These are phyloP conservation scores for Penicillium italicum DNA, from an alignment of 2,329 filamentous ascomycete species.

Conservation along the genomic window DNA sequence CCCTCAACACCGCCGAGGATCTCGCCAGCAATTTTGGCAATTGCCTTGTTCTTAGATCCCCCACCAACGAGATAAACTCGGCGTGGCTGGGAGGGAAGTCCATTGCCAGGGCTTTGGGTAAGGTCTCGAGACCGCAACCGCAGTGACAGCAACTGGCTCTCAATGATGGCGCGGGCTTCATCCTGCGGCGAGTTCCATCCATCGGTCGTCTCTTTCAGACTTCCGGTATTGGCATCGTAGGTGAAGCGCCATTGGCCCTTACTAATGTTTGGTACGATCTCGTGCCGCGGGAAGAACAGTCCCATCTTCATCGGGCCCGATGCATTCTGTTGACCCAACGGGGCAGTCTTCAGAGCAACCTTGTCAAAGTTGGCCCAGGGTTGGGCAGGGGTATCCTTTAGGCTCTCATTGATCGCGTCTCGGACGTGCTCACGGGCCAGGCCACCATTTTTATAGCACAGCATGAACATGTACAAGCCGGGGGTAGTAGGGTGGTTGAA, in stretches of 20 bases:
- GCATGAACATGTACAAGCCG: slow-evolving; percentile 98
- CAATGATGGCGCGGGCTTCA: slow-evolving; percentile 84
- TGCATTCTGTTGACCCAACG: slow-evolving; percentile 59
- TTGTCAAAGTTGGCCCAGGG: slow-evolving; percentile 80
- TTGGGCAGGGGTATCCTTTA: slow-evolving; percentile 45
- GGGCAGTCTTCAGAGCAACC: slow-evolving; percentile 62
- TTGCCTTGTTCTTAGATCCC: slow-evolving; percentile 83
- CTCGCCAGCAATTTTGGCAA: slow-evolving; percentile 77
- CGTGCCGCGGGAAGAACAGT: slow-evolving; percentile 90
- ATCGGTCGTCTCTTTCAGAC: slow-evolving; percentile 52
- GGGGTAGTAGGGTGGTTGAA: slow-evolving; percentile 94
- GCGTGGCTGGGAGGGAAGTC: slow-evolving; percentile 76
- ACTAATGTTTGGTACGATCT: slow-evolving; percentile 89
- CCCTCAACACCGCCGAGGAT: slow-evolving; percentile 86
- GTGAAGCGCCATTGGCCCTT: slow-evolving; percentile 84
- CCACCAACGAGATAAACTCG: slow-evolving; percentile 93
- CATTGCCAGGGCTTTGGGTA: slow-evolving; percentile 55
- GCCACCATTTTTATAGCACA: slow-evolving; percentile 98
- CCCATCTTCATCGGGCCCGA: slow-evolving; percentile 71
- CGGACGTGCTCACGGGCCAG: slow-evolving; percentile 87
- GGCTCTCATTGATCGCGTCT: slow-evolving; percentile 64
- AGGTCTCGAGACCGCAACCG: slow-evolving; percentile 78
- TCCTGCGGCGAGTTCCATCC: slow-evolving; percentile 56
- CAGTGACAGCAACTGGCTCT: slow-evolving; percentile 91
- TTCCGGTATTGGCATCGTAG: slow-evolving; percentile 49